phyloP scores from a whole-genome alignment of 257 asterid species.

The Nyctanthes arbortristis region DNA sequence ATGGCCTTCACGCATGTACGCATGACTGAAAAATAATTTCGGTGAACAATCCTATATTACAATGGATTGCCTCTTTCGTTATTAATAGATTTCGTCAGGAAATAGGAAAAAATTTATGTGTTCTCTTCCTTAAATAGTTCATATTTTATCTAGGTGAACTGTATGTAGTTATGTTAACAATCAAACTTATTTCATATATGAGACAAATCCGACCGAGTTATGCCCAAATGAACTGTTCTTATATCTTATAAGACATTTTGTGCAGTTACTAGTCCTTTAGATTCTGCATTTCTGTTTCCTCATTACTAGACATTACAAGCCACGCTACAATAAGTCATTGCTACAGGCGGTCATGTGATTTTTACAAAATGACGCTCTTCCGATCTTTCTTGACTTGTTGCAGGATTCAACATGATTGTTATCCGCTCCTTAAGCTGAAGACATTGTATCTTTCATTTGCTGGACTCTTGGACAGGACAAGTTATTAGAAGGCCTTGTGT shows the following conservation, averaged over 20 bases:
- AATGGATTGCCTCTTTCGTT: not conserved
- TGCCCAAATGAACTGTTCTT: not conserved
- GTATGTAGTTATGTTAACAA: no score
- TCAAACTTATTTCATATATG: not conserved
- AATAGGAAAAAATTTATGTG: not conserved
- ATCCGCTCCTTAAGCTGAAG: not conserved
- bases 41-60: not conserved
- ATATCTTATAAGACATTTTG: not conserved
- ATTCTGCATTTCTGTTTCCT: not conserved
- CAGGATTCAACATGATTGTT: slow-evolving; percentile 5
- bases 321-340: no score
- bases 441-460: not conserved
- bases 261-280: not conserved
- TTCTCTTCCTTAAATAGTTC: not conserved
- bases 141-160: not conserved
- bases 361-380: not conserved
- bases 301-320: no score
- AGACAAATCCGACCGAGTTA: not conserved
- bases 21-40: not conserved
- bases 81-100: not conserved
- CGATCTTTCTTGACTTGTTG: not conserved
- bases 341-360: no score
- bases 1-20: no score
- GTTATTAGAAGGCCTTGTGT: no score
- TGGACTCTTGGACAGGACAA: not conserved